Evolutionary conservation across 345 rosid species (phyloP).

Genomic region (Syzygium oleosum): DNA sequence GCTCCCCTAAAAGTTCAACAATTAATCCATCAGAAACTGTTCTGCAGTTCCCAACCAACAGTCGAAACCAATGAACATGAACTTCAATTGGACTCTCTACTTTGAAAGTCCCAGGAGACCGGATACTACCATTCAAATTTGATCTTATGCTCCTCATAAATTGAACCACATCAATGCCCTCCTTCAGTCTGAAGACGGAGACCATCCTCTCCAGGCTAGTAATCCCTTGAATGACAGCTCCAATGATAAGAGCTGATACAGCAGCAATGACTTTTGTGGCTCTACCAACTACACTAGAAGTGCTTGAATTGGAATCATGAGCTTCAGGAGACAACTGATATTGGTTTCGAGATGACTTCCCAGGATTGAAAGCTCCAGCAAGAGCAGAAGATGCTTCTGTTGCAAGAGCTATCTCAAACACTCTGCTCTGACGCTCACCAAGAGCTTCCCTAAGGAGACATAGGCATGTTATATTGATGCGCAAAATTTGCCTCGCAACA

Average conservation of each 20-base stretch:
- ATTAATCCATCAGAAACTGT: slow-evolving; percentile 81
- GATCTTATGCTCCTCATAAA: slow-evolving; percentile 62
- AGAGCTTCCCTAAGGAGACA: slow-evolving; percentile 87
- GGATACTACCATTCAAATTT: slow-evolving; percentile 77
- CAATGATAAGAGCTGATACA: slow-evolving; percentile 76
- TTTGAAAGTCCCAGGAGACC: slow-evolving; percentile 51
- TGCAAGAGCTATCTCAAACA: slow-evolving; percentile 95
- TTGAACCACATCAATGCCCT: slow-evolving; percentile 77
- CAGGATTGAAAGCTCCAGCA: slow-evolving; percentile 51
- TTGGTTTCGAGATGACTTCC: slow-evolving; percentile 77
- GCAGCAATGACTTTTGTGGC: slow-evolving; percentile 66
- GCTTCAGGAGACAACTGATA: slow-evolving; percentile 71
- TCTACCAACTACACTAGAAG: slow-evolving; percentile 30
- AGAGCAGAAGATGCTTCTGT: slow-evolving; percentile 82
- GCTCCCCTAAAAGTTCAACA: slow-evolving; percentile 88
- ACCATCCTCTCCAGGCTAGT: slow-evolving; percentile 92
- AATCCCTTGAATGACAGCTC: slow-evolving; percentile 85
- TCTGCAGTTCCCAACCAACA: slow-evolving; percentile 83
- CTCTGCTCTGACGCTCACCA: slow-evolving; percentile 95
- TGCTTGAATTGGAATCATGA: slow-evolving; percentile 44
- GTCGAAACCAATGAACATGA: slow-evolving; percentile 85
- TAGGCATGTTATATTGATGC: slow-evolving; percentile 70
- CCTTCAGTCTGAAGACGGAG: slow-evolving; percentile 72
- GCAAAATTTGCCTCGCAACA: slow-evolving; percentile 63
- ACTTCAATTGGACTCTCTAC: slow-evolving; percentile 63